phyloP scores from a whole-genome alignment of 1,284 basidiomycete species.

The Athelia psychrophila region DNA sequence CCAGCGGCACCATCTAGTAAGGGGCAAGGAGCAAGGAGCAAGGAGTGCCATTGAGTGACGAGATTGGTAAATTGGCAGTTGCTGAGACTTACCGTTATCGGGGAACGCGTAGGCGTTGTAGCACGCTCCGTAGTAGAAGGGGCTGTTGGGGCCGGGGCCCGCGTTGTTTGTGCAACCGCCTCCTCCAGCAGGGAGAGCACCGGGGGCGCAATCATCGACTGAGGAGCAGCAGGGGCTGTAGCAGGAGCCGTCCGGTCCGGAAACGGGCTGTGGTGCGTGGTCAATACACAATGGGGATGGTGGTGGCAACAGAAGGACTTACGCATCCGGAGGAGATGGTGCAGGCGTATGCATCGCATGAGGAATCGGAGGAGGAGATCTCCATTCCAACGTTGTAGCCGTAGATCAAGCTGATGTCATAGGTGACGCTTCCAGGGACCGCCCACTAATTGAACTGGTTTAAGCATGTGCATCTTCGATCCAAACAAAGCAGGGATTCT shows the following conservation, averaged over 20 bases:
- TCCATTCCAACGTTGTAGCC: slow-evolving; percentile 35
- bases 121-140: slow-evolving; percentile 26
- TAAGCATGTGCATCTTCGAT: neutral
- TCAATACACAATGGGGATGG: neutral
- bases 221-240: slow-evolving; percentile 27
- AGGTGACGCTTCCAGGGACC: slow-evolving; percentile 27
- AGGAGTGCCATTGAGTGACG: neutral
- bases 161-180: slow-evolving; percentile 26
- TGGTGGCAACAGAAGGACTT: slow-evolving; percentile 1
- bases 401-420: slow-evolving; percentile 34
- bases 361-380: slow-evolving; percentile 24
- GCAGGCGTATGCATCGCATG: slow-evolving; percentile 26
- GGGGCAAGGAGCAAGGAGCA: neutral
- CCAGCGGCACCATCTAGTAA: slow-evolving; percentile 8
- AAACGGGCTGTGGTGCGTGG: slow-evolving; percentile 18
- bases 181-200: slow-evolving; percentile 23
- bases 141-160: slow-evolving; percentile 24
- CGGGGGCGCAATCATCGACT: slow-evolving; percentile 16
- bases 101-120: slow-evolving; percentile 22
- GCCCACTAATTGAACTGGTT: slow-evolving; percentile 15
- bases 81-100: too few species aligned
- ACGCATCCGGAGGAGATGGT: slow-evolving; percentile 18
- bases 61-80: too few species aligned
- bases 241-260: slow-evolving; percentile 21
- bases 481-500: neutral